Evolutionary conservation across 2,329 filamentous ascomycete species (phyloP).

Genomic region (Acrocalymma vagum): DNA sequence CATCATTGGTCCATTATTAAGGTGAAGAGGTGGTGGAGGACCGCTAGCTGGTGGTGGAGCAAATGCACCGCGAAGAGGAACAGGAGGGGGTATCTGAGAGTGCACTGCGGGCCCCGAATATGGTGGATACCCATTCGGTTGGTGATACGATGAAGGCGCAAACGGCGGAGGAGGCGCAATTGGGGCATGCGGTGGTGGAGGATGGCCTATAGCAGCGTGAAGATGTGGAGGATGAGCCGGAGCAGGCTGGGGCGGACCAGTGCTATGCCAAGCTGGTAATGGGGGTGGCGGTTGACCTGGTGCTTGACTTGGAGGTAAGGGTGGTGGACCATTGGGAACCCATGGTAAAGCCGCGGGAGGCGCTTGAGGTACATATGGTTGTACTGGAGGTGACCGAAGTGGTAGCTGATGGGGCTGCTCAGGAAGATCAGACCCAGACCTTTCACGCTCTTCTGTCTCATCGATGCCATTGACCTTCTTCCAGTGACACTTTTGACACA

Average conservation of each 20-base stretch:
- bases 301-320: slow-evolving; percentile 25
- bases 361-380: slow-evolving; percentile 29
- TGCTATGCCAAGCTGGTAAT: slow-evolving; percentile 38
- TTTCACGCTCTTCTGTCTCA: slow-evolving; percentile 38
- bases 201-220: slow-evolving; percentile 34
- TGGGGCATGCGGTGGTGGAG: slow-evolving; percentile 40
- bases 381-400: slow-evolving; percentile 41
- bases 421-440: slow-evolving; percentile 34
- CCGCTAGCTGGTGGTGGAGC: slow-evolving; percentile 34
- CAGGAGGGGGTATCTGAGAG: slow-evolving; percentile 35
- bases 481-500: slow-evolving; percentile 61
- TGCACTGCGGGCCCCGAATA: slow-evolving; percentile 40
- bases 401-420: slow-evolving; percentile 46
- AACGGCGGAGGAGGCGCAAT: too few species aligned
- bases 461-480: slow-evolving; percentile 50
- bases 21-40: slow-evolving; percentile 41
- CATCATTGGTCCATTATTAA: slow-evolving; percentile 40
- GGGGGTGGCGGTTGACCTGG: slow-evolving; percentile 36
- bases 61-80: slow-evolving; percentile 37
- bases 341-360: slow-evolving; percentile 31
- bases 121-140: slow-evolving; percentile 43
- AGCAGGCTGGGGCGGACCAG: slow-evolving; percentile 29
- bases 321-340: slow-evolving; percentile 28
- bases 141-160: too few species aligned
- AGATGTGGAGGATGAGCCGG: slow-evolving; percentile 34